Evolutionary conservation across 805 yeast genomes (phyloP), one percentile per base, ranked within the genome.

Genomic region (Cephaloascus albidus): DNA sequence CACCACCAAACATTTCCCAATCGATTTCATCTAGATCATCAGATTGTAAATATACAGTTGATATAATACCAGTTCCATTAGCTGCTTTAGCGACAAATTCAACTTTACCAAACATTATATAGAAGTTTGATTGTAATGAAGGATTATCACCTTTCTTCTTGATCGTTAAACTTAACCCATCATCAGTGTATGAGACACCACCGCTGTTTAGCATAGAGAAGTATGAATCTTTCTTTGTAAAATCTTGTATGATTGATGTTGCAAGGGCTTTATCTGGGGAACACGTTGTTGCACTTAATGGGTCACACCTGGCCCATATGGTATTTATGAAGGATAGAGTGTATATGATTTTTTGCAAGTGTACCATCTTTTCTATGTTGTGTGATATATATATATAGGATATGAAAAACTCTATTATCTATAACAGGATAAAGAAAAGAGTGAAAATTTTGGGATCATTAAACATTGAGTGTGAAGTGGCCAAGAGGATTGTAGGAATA

Each of bases 11-110:
- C 80, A 93, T 82, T 58, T 89, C 96, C 37, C 84, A 53, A 61
- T 89, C 97, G 36, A 89, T 78, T 61, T 89, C 97, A 60, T 89
- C 97, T 46, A 82, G 65, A 51, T 83, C 95, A 57, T 89, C 96
- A 33, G 73, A 63, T 54, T 86, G 94, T 40, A 88, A 68, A 46
- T 81, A 85, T 47, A 88, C 76, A 2, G 94, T 80, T 0, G 96
- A 82, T 12, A 87, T 76, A 33, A 89, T 70, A 45, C 96, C 96
- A 16, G 58, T 60, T 19, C 96, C 96, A n/a, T 72, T 63, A 3
- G 94, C 89, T 15, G 89, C 84, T 55, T 80, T 71, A 43, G 83
- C 56, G 1, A 67, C 68, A 4, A 78, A 87, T 56, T 85, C 94
- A 23, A 87, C 75, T 46, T 78, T 78, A 43, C 97, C 97, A 58